Base-by-base conservation (phyloP, 2,329 filamentous ascomycete species). In the Colletotrichum sp. region DNA sequence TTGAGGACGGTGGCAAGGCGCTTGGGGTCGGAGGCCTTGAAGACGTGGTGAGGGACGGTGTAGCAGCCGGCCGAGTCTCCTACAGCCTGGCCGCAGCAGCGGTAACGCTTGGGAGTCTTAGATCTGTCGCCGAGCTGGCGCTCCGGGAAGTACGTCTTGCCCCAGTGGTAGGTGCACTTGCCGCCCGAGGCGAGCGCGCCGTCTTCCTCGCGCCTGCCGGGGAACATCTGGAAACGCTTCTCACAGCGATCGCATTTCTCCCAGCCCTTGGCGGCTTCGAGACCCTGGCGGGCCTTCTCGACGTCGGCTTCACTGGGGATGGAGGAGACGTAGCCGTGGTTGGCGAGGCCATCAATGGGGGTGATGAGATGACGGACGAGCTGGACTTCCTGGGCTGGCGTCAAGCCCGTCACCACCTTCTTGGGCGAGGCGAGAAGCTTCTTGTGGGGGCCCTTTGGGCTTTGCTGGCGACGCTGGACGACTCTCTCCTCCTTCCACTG, bases 171-270 rank as follows among this genome's bases (percentile, higher is more conserved):
- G 1, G 87, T 92, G 85, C 98, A 99, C 44, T 87, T 86, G 0
- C 96, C 96, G 28, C 95, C 95, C 0, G 93, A 94, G 0, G 94
- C 91, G 19, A 98, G 90, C 3, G 94, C 89, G 0, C 93, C 93
- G 61, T 98, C 97, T 79, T 93, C 90, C 74, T 93, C 91, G 70
- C 96, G 91, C 57, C 96, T 92, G 5, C 96, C 95, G 0, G 96
- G 95, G 78, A 98, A 98, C 5, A 98, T 95, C 81, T 98, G 95
- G 81, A 99, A 99, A 27, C 96, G 93, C 39, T 92, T 92, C 57
- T 89, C 89, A 84, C 97, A 99, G 25, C 97, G 93, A 81, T 98
- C 96, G 80, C 97, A 99, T 66, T 92, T 90, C 85, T 99, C 97
- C 89, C 93, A 98, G 64, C 95, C 95, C 68, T 92, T 90, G 15